Evolutionary conservation across 2,329 filamentous ascomycete genomes (phyloP).

Genomic region (Aspergillus sp.): DNA sequence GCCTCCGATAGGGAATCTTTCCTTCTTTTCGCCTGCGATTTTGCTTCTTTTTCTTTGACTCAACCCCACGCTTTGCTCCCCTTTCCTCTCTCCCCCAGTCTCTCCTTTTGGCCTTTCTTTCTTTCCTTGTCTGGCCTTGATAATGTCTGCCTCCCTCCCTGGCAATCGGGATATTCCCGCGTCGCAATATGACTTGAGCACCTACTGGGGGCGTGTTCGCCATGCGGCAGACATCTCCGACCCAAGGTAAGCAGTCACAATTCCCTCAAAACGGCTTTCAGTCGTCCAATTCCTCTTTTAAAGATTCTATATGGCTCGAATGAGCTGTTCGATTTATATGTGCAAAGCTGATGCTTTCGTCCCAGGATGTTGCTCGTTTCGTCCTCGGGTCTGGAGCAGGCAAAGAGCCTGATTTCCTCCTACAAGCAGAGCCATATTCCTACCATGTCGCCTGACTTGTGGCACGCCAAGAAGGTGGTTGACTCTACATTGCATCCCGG

Average conservation of each 20-base stretch:
- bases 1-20: conserved; percentile 26
- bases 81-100: conserved; percentile 6
- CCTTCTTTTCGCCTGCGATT: conserved; percentile 16
- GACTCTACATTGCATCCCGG: conserved; percentile 95
- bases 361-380: conserved; percentile 80
- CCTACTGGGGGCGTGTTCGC: conserved; percentile 90
- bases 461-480: conserved; percentile 94
- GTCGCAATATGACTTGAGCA: conserved; percentile 87
- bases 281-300: no score
- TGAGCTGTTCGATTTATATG: no score
- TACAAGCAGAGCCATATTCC: conserved; percentile 81
- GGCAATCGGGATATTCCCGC: conserved; percentile 76
- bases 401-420: conserved; percentile 72
- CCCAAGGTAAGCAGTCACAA: conserved; percentile 68
- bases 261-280: no score
- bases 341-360: not conserved
- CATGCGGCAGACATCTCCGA: conserved; percentile 88
- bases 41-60: conserved; percentile 5
- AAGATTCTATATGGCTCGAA: no score
- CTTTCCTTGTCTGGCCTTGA: conserved; percentile 3
- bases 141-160: conserved; percentile 59
- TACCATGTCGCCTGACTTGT: conserved; percentile 84
- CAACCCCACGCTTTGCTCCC: conserved; percentile 1
- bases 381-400: conserved; percentile 71
- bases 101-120: conserved; percentile 3